Percentiles rank a stretch among this genome's conserved stretches.
Evolutionary conservation across 768 basidiomycete species (phyloP).

Genomic region (Agrocybe praecox): DNA sequence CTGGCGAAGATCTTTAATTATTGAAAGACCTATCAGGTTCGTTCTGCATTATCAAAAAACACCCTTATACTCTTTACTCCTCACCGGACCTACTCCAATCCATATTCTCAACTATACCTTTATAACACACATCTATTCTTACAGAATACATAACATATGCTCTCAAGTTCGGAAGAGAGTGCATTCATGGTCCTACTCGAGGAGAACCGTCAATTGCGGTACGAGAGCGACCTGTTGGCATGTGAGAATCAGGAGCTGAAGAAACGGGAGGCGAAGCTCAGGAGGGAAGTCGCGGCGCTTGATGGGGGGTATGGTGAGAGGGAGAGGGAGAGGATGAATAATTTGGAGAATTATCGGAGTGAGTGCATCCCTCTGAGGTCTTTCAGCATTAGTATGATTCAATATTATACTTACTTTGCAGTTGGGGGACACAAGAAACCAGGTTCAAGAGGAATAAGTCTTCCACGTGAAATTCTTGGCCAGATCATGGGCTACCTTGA

Average conservation of each 20-base stretch:
- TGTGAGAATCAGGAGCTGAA: background rate
- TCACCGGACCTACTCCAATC: too few species aligned
- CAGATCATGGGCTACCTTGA: background rate
- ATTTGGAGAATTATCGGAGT: background rate
- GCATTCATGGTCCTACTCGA: background rate
- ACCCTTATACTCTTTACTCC: too few species aligned
- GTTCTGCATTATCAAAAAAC: too few species aligned
- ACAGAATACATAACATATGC: too few species aligned
- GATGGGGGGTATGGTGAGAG: background rate
- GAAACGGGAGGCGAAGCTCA: background rate
- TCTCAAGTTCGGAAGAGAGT: too few species aligned
- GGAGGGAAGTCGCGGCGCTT: background rate
- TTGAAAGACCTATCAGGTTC: too few species aligned
- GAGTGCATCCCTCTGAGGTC: background rate
- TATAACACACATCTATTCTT: too few species aligned
- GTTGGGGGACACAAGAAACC: background rate
- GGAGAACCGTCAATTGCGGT: background rate
- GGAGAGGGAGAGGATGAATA: background rate
- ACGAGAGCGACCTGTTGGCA: background rate
- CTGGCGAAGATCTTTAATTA: too few species aligned
- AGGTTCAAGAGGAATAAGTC: background rate
- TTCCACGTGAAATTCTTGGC: background rate
- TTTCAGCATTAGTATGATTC: too few species aligned
- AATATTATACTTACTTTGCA: background rate
- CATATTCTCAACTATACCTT: too few species aligned